Percentiles rank a stretch among this genome's conserved stretches.
phyloP scores from a whole-genome alignment of 2,329 filamentous ascomycete species.

The Ploettnerulaceae sp. region DNA sequence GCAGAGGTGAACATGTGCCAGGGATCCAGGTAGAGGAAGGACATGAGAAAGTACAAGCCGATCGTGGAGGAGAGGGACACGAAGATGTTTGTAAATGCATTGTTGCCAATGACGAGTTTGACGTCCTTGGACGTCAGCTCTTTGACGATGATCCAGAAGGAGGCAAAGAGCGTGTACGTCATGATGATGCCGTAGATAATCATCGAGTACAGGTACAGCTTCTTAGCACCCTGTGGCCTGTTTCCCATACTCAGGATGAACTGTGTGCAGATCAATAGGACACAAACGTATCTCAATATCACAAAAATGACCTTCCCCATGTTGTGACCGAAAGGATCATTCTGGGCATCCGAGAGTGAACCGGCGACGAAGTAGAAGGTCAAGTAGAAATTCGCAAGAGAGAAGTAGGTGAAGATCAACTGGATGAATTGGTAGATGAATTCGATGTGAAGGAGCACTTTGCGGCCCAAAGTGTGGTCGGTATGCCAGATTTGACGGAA shows the following conservation, averaged over 20 bases:
- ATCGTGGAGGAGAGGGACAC: slow-evolving; percentile 84
- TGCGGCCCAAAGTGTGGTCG: slow-evolving; percentile 84
- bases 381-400: slow-evolving; percentile 96
- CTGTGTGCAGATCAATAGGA: slow-evolving; percentile 86
- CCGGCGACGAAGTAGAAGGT: slow-evolving; percentile 98
- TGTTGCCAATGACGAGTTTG: slow-evolving; percentile 64
- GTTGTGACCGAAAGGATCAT: slow-evolving; percentile 89
- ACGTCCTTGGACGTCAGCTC: slow-evolving; percentile 55
- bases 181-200: slow-evolving; percentile 91
- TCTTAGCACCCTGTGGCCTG: slow-evolving; percentile 88
- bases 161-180: slow-evolving; percentile 88
- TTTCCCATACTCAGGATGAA: slow-evolving; percentile 97
- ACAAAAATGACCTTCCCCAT: slow-evolving; percentile 83
- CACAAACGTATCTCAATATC: slow-evolving; percentile 76
- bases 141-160: slow-evolving; percentile 81
- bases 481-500: slow-evolving; percentile 90
- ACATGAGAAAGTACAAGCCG: slow-evolving; percentile 94
- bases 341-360: slow-evolving; percentile 68
- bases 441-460: slow-evolving; percentile 88
- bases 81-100: slow-evolving; percentile 92
- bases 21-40: slow-evolving; percentile 91
- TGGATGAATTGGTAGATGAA: slow-evolving; percentile 93
- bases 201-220: slow-evolving; percentile 83
- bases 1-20: slow-evolving; percentile 98
- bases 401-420: slow-evolving; percentile 95